These are phyloP conservation scores for Pinus taeda DNA, from an alignment of 75 land plant genomes.

Conservation along the genomic window DNA sequence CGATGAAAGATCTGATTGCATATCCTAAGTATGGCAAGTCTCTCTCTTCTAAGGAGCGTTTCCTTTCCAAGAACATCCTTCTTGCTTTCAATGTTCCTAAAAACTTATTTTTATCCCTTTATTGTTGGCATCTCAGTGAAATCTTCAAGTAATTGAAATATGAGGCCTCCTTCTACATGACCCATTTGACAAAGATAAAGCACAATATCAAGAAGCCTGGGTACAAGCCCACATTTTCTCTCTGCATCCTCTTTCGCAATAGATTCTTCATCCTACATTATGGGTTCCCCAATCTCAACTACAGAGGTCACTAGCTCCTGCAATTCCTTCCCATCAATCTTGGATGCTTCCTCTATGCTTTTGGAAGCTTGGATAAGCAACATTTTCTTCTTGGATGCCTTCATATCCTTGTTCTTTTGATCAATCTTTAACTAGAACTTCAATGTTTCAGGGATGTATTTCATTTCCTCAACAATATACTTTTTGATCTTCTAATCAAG, in stretches of 20 bases:
- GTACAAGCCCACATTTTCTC: constrained; percentile 55
- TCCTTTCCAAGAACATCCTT: constrained; percentile 90
- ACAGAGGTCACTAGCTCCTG: constrained; percentile 91
- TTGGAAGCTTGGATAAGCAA: too few species aligned
- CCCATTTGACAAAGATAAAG: constrained; percentile 91
- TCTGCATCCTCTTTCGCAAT: constrained; percentile 73
- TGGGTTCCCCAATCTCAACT: constrained; percentile 69
- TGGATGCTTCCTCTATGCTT: too few species aligned
- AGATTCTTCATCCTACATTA: constrained; percentile 78
- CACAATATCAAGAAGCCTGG: constrained; percentile 91
- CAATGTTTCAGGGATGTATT: too few species aligned
- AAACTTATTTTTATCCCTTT: constrained; percentile 90
- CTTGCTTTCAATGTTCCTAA: constrained; percentile 91
- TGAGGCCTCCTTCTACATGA: too few species aligned
- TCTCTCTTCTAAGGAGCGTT: constrained; percentile 96
- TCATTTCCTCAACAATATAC: too few species aligned
- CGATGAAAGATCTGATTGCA: constrained; percentile 99
- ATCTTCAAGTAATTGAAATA: constrained; percentile 96
- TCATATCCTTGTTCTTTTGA: too few species aligned
- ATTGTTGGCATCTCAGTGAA: constrained; percentile 98
- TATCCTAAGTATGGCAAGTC: constrained; percentile 97
- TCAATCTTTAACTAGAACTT: too few species aligned
- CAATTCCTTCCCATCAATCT: too few species aligned
- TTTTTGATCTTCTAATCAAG: too few species aligned
- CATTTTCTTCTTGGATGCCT: too few species aligned